These are phyloP conservation scores for Babesia sp. DNA, from an alignment of 169 alveolate species.

Conservation along the genomic window DNA sequence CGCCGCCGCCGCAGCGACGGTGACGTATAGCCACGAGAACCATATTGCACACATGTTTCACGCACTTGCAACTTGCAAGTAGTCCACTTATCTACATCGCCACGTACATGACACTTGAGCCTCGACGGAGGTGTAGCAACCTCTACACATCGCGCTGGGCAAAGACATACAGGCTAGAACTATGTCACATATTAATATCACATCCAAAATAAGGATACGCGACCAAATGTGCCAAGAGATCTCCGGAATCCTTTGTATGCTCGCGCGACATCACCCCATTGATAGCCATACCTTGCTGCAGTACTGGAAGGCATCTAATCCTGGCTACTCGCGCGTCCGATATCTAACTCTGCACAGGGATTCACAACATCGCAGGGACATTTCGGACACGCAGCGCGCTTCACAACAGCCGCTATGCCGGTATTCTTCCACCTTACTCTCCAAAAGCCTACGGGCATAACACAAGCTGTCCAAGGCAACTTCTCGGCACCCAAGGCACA, in stretches of 20 bases:
- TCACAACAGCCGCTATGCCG: conserved; percentile 78
- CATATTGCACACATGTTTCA: conserved; percentile 2
- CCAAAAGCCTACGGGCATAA: conserved; percentile 94
- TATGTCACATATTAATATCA: neutral
- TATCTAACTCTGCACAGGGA: neutral
- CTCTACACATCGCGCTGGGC: neutral
- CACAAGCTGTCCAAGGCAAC: conserved; percentile 95
- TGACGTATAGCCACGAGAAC: neutral
- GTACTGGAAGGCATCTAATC: neutral
- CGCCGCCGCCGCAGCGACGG: neutral
- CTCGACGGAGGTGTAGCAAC: neutral
- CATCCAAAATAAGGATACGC: neutral
- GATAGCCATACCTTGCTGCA: neutral
- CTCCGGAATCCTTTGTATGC: neutral
- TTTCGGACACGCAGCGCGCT: conserved; percentile 14
- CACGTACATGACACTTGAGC: neutral
- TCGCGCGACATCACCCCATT: conserved; percentile 49
- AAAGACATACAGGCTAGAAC: neutral
- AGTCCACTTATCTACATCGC: neutral
- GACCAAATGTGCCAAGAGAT: neutral
- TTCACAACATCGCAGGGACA: neutral
- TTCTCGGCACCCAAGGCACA: conserved; percentile 96
- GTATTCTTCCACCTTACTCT: conserved; percentile 94
- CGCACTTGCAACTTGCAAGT: neutral
- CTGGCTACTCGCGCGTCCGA: neutral